Conservation (phyloP, 2,329 filamentous ascomycete species). For the Paraconiothyrium sp. region DNA sequence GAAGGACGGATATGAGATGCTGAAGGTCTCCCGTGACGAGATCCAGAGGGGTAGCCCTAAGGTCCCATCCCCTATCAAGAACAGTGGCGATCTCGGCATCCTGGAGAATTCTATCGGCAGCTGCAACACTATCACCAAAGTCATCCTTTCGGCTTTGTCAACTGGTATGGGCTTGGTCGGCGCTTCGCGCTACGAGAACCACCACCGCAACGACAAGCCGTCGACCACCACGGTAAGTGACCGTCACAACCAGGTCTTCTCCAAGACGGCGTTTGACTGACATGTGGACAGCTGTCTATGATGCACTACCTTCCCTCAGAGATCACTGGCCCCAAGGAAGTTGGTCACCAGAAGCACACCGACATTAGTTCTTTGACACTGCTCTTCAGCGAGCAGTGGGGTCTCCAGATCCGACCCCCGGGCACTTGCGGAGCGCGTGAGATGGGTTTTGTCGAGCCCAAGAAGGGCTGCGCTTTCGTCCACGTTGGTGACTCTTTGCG, state of each 20-base stretch:
- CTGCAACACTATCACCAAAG: slow-evolving; percentile 42
- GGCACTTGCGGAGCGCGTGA: slow-evolving; percentile 50
- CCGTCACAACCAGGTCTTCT: neutral
- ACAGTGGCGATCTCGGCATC: slow-evolving; percentile 34
- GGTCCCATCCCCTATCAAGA: slow-evolving; percentile 38
- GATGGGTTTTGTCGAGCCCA: slow-evolving; percentile 59
- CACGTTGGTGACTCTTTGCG: slow-evolving; percentile 69
- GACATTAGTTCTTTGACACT: slow-evolving; percentile 43
- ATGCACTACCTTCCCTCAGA: slow-evolving; percentile 46
- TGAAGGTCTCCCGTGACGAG: slow-evolving; percentile 46
- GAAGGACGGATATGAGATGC: slow-evolving; percentile 46
- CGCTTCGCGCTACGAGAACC: slow-evolving; percentile 39
- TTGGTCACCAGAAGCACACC: slow-evolving; percentile 47
- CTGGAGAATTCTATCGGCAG: slow-evolving; percentile 42
- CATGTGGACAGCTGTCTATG: slow-evolving; percentile 33
- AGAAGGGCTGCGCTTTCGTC: slow-evolving; percentile 62
- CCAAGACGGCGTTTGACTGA: slow-evolving; percentile 6
- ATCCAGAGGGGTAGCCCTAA: slow-evolving; percentile 40
- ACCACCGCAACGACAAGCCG: slow-evolving; percentile 44
- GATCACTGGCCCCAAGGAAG: slow-evolving; percentile 29
- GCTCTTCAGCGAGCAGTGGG: slow-evolving; percentile 64
- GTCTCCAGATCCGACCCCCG: slow-evolving; percentile 65
- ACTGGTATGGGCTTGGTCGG: slow-evolving; percentile 38
- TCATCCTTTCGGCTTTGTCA: slow-evolving; percentile 60
- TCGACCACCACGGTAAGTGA: slow-evolving; percentile 39